Evolutionary conservation across 2,329 filamentous ascomycete species (phyloP), one percentile per base, ranked within the genome.

Genomic region (Domatiomyces catenatus): DNA sequence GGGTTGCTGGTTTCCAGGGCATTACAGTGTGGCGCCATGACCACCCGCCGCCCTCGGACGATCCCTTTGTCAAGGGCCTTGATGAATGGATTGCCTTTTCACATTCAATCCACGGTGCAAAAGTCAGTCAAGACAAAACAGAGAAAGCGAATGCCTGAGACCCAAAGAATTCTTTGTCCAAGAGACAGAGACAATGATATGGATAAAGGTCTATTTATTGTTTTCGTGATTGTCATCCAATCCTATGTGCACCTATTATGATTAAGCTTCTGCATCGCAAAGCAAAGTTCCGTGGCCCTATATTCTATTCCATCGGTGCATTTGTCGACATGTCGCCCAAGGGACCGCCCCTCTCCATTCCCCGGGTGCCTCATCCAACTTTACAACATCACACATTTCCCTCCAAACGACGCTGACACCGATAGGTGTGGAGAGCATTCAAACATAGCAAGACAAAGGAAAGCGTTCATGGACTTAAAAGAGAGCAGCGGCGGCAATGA

Each of bases 21-120:
- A 64, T 94, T 48, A 68, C 86, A 2, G 74, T 94, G n/a, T 96
- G 89, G 89, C 81, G 77, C 0, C 88, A 94, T 64, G 88, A 92
- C 58, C 66, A 69, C 1, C 59, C 77, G 47, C 80, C 80, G 5
- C 79, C 83, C 53, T 72, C 73, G 0, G 71, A 72, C 24, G 86
- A 94, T 66, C 71, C 76, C 1, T 92, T 87, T 63, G 71, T 86
- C 3, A 82, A 83, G 63, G 80, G 83, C 0, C 69, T 94, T 44
- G 76, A 82, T 57, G 88, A 94, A 66, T 94, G 88, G 87, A 71
- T 93, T 51, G 71, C 72, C 8, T 78, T 89, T 63, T 78, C 87
- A 8, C 77, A 82, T 56, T 74, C 76, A 64, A 83, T 87, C 66
- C 60, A 75, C 65, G 32, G 8, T 15, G 32, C 10, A 39, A 15